These are phyloP conservation scores for Ananas comosus DNA, from an alignment of 176 grass and related monocot genomes.

Conservation along the genomic window DNA sequence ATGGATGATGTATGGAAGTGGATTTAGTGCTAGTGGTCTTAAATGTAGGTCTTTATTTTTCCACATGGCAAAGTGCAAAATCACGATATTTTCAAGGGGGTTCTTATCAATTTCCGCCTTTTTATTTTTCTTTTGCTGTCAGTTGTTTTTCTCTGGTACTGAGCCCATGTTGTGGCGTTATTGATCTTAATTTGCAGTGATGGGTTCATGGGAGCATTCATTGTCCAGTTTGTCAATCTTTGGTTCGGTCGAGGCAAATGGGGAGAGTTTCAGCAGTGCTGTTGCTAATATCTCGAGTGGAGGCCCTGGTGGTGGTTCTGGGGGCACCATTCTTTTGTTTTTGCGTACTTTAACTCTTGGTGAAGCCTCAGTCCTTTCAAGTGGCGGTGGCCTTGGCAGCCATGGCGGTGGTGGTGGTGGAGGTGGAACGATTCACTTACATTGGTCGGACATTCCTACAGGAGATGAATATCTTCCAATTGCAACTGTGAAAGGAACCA, in stretches of 20 bases:
- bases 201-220: constrained; percentile 93
- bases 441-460: constrained; percentile 87
- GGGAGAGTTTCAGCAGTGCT: constrained; percentile 41
- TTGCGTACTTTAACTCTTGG: constrained; percentile 55
- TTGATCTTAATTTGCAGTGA: constrained; percentile 45
- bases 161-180: neutral
- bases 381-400: constrained; percentile 60
- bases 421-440: constrained; percentile 94
- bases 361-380: constrained; percentile 64
- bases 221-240: constrained; percentile 50
- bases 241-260: constrained; percentile 88
- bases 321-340: constrained; percentile 94
- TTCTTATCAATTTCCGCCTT: too few species aligned
- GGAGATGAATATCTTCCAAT: constrained; percentile 93
- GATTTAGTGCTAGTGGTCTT: too few species aligned
- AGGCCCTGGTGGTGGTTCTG: constrained; percentile 89
- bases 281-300: constrained; percentile 36
- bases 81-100: too few species aligned
- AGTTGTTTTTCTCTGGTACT: constrained; percentile 8
- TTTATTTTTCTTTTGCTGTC: neutral
- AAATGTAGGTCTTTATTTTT: too few species aligned
- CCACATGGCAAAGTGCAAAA: too few species aligned
- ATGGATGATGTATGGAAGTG: too few species aligned
- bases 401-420: constrained; percentile 71
- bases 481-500: constrained; percentile 71